Evolutionary conservation across 2,329 filamentous ascomycete species (phyloP).

Genomic region (Alternaria triticina): DNA sequence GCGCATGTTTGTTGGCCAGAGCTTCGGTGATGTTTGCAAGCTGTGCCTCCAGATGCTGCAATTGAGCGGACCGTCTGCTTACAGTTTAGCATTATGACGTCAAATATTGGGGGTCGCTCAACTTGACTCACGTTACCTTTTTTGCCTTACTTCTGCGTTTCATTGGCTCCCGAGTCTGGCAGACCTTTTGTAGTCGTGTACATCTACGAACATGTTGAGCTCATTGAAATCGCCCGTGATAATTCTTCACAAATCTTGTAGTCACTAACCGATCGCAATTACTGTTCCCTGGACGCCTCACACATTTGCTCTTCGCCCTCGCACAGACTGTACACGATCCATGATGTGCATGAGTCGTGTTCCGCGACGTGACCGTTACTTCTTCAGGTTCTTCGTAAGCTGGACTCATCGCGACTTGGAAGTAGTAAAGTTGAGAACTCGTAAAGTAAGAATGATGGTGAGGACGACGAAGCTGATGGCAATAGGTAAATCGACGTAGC

Average conservation of each 20-base stretch:
- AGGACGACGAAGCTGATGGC: background rate
- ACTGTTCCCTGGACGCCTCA: background rate
- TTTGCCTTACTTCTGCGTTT: background rate
- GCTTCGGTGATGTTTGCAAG: background rate
- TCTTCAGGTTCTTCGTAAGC: background rate
- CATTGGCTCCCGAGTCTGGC: background rate
- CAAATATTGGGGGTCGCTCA: accelerated
- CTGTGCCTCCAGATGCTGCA: background rate
- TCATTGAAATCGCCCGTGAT: background rate
- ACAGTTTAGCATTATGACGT: background rate
- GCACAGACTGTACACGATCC: background rate
- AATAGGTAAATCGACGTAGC: background rate
- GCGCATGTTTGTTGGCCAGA: background rate
- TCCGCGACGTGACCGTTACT: background rate
- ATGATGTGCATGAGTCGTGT: background rate
- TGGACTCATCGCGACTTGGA: background rate
- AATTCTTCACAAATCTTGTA: no score
- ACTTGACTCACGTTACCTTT: background rate
- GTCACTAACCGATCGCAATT: background rate
- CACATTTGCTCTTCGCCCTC: background rate
- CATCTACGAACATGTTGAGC: background rate
- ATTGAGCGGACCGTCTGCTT: background rate
- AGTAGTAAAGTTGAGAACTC: background rate
- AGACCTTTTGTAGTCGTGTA: background rate
- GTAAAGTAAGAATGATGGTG: background rate